Base-by-base conservation (phyloP, 2,329 filamentous ascomycete genomes). In the Harringtonia aguacate region DNA sequence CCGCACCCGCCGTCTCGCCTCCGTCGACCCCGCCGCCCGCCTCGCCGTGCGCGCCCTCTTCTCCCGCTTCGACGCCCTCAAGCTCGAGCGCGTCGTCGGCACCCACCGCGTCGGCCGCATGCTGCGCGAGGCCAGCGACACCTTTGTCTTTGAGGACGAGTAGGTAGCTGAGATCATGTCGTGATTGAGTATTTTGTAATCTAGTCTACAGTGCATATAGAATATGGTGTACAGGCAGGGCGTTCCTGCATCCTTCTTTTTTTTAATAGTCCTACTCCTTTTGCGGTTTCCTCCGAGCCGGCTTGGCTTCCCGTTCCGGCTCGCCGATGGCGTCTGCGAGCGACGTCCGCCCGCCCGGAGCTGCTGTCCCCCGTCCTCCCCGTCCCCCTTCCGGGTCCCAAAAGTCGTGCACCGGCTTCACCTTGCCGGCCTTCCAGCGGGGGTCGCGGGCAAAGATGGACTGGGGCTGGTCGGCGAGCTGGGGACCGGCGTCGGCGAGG, bases 31-130 rank as follows among this genome's bases (percentile, higher is more conserved):
- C 42, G 79, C 72, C 6, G 79, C 72, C 6, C 70, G 77, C 49
- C 84, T 78, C 0, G 73, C 63, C 36, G 72, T 82, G 9, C 68
- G 67, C 56, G 73, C 63, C 58, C 60, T 92, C 50, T 97, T 97
- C 58, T 90, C 85, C 9, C 88, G 80, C 61, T 95, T 88, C 72
- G 92, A 98, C 66, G 77, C 81, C 13, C 68, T 97, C 66, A 89
- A 85, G 67, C 64, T 97, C 55, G 92, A 98, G 69, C 75, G 92
- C 46, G 69, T 97, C 33, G 89, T 89, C 2, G 92, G 92, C 1
- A 85, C 75, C 3, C 77, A 83, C 64, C 76, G 92, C 49, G 79
- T 92, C 8, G 80, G 79, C 15, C 85, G 79, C 60, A 92, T 98
- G 87, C 68, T 95, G 45, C 75, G 73, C 49, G 87, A 94, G 54